Percentiles rank a stretch among this genome's conserved stretches.
phyloP scores from a whole-genome alignment of 2,329 filamentous ascomycete genomes.

The Epichloe hybrida region DNA sequence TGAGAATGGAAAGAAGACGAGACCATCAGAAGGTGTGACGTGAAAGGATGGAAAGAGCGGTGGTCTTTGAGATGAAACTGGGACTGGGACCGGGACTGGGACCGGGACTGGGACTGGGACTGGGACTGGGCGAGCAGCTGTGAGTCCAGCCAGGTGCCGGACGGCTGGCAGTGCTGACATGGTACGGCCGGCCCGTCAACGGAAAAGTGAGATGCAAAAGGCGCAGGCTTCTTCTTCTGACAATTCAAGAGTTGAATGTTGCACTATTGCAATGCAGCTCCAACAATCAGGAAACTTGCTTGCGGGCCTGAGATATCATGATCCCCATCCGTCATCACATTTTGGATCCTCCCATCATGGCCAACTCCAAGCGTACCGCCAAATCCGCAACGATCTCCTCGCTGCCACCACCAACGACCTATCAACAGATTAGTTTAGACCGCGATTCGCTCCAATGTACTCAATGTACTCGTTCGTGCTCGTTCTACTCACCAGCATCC shows the following conservation, averaged over 20 bases:
- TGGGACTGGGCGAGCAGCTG: background rate
- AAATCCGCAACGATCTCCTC: slow-evolving; percentile 41
- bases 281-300: too few species aligned
- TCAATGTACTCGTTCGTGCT: too few species aligned
- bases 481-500: slow-evolving; percentile 14
- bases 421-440: slow-evolving; percentile 2
- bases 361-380: slow-evolving; percentile 33
- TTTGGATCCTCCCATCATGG: slow-evolving; percentile 9
- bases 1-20: background rate
- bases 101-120: too few species aligned
- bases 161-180: background rate
- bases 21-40: background rate
- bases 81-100: too few species aligned
- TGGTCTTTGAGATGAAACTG: too few species aligned
- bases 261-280: too few species aligned
- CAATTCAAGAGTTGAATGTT: background rate
- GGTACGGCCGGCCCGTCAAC: background rate
- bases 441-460: background rate
- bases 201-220: background rate
- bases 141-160: background rate
- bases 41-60: background rate
- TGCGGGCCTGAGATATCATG: too few species aligned
- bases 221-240: background rate
- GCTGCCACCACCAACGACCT: slow-evolving; percentile 40
- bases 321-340: slow-evolving; percentile 3